These are phyloP conservation scores for Tylopilus sp. DNA, from an alignment of 1,284 basidiomycete species.

Conservation along the genomic window DNA sequence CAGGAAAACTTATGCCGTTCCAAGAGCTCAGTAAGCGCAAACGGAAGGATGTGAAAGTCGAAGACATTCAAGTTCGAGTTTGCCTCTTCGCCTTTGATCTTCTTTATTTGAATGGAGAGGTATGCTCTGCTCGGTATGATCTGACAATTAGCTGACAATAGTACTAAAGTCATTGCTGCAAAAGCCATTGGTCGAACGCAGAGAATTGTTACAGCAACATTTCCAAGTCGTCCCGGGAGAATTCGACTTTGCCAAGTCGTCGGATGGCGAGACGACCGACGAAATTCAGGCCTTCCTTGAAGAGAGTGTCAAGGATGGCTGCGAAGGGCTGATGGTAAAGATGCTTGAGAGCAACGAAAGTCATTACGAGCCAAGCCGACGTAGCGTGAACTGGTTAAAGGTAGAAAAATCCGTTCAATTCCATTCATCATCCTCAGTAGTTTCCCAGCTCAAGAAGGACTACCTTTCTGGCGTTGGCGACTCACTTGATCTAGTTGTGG, in stretches of 20 bases:
- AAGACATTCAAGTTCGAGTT: conserved; percentile 94
- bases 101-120: conserved; percentile 92
- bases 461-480: conserved; percentile 97
- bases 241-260: conserved; percentile 90
- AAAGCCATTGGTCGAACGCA: conserved; percentile 69
- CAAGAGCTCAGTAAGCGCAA: conserved; percentile 95
- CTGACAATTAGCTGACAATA: neutral
- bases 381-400: conserved; percentile 99
- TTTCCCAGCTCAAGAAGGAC: conserved; percentile 87
- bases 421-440: conserved; percentile 3
- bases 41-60: conserved; percentile 95
- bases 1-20: conserved; percentile 89
- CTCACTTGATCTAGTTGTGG: conserved; percentile 94
- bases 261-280: conserved; percentile 87
- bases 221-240: conserved; percentile 86
- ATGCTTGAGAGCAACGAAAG: conserved; percentile 92
- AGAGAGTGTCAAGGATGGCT: conserved; percentile 95
- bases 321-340: conserved; percentile 99
- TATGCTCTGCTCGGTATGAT: conserved; percentile 36
- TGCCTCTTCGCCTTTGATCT: conserved; percentile 96
- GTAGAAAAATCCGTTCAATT: conserved; percentile 41
- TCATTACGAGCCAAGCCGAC: conserved; percentile 91
- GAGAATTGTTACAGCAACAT: conserved; percentile 74
- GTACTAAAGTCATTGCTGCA: conserved; percentile 60
- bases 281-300: conserved; percentile 96